Evolutionary conservation across 2,329 filamentous ascomycete genomes (phyloP).

Genomic region (Verticillium albo-atrum): DNA sequence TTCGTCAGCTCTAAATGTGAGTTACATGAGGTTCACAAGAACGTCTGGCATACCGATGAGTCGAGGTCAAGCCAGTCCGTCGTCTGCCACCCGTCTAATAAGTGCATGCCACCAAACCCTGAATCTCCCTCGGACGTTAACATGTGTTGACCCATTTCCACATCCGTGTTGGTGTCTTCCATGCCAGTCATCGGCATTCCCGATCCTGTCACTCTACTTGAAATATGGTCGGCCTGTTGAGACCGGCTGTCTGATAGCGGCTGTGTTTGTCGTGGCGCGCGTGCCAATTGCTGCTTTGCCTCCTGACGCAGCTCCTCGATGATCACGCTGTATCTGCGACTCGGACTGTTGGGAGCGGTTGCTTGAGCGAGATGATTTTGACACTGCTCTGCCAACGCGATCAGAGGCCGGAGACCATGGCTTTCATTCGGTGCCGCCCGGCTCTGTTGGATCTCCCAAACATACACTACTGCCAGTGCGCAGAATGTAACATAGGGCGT

Average conservation of each 20-base stretch:
- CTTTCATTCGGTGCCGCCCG: not conserved
- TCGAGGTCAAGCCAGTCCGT: constrained; percentile 21
- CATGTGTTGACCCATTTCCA: not conserved
- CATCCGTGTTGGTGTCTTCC: not conserved
- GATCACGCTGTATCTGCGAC: constrained; percentile 45
- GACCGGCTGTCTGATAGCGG: not conserved
- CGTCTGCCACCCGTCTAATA: constrained; percentile 21
- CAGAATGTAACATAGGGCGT: constrained; percentile 51
- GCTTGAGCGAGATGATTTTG: constrained; percentile 37
- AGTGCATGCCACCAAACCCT: constrained; percentile 1
- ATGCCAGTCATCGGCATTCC: not conserved
- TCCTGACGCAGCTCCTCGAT: constrained; percentile 46
- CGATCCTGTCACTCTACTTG: not conserved
- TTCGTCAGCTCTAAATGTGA: not conserved
- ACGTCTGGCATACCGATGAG: not conserved
- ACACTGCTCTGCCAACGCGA: constrained; percentile 31
- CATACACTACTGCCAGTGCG: constrained; percentile 48
- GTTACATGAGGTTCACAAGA: not conserved
- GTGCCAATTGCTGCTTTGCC: constrained; percentile 8
- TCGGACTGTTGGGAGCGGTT: constrained; percentile 34
- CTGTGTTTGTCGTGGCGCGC: not conserved
- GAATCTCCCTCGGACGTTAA: not conserved
- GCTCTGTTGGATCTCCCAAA: constrained; percentile 36
- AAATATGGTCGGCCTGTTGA: not conserved
- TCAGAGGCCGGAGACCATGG: constrained; percentile 7